Percentiles rank a stretch among this genome's conserved stretches.
Evolutionary conservation across 371 early-diverging fungal species (phyloP).

Genomic region (Catenaria anguillulae): DNA sequence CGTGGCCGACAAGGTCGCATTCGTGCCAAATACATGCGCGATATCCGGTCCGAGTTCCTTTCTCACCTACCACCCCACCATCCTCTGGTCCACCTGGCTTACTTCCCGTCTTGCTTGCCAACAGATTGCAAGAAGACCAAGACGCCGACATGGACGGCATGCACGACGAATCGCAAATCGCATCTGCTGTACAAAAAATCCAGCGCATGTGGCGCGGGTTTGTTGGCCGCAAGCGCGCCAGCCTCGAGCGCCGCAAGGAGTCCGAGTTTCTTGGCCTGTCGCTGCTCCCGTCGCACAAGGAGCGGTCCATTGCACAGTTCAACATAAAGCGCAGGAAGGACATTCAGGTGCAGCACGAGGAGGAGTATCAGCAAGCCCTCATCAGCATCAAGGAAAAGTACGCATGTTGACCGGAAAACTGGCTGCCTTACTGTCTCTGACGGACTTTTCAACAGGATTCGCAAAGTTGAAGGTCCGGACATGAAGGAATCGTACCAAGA

Average conservation of each 20-base stretch:
- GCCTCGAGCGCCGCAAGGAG: background rate
- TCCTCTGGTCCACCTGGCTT: too few relatives aligned
- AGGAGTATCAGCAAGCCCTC: conserved; percentile 39
- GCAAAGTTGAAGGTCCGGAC: conserved; percentile 41
- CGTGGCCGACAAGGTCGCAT: conserved; percentile 35
- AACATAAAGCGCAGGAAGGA: conserved; percentile 28
- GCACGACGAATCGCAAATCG: conserved; percentile 31
- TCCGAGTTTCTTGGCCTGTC: conserved; percentile 4
- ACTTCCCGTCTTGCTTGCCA: too few relatives aligned
- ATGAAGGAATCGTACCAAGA: conserved; percentile 40
- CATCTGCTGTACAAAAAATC: conserved; percentile 27
- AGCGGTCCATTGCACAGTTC: conserved; percentile 9
- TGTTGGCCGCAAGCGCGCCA: background rate
- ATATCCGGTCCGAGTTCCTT: conserved; percentile 21
- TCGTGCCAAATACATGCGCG: conserved; percentile 40
- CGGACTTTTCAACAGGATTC: conserved; percentile 17
- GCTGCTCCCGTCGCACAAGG: background rate
- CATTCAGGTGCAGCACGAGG: conserved; percentile 33
- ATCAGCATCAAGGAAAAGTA: conserved; percentile 39
- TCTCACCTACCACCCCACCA: background rate
- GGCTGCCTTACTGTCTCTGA: background rate
- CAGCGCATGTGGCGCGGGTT: conserved; percentile 23
- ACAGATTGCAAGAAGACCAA: conserved; percentile 27
- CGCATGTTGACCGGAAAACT: background rate
- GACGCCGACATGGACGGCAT: conserved; percentile 30